Percentiles rank a stretch among this genome's conserved stretches.
These are phyloP conservation scores for Aspergillus chevalieri DNA, from an alignment of 2,329 filamentous ascomycete genomes.

Conservation along the genomic window DNA sequence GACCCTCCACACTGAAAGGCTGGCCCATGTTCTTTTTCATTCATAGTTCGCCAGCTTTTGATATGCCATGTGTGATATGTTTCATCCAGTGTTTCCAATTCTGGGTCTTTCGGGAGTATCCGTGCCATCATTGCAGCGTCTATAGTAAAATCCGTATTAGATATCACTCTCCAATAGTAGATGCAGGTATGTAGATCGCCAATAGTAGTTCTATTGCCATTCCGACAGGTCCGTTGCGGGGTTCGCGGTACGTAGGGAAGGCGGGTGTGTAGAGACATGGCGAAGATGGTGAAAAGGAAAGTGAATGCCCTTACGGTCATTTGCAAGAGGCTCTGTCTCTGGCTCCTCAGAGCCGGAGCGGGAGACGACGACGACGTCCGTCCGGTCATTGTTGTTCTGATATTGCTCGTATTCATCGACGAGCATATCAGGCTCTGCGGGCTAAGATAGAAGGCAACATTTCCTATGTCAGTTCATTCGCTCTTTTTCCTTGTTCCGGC, in stretches of 20 bases:
- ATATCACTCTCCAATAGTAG: background rate
- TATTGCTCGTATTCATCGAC: constrained; percentile 53
- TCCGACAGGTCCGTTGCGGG: constrained; percentile 8
- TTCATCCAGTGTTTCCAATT: constrained; percentile 74
- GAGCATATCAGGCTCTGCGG: constrained; percentile 56
- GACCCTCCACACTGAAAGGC: constrained; percentile 77
- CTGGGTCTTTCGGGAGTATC: constrained; percentile 68
- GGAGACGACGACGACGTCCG: constrained; percentile 57
- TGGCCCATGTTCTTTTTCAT: constrained; percentile 80
- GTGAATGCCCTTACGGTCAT: constrained; percentile 46
- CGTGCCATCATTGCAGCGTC: constrained; percentile 80
- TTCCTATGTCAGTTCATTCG: constrained; percentile 22
- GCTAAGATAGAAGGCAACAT: constrained; percentile 34
- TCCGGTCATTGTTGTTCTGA: constrained; percentile 52
- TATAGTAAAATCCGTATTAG: constrained; percentile 28
- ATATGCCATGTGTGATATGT: constrained; percentile 79
- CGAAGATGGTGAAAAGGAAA: constrained; percentile 2
- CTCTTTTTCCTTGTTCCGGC: background rate
- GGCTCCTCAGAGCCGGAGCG: constrained; percentile 54
- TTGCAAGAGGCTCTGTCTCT: constrained; percentile 51
- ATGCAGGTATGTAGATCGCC: background rate
- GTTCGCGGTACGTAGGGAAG: background rate
- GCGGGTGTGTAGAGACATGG: background rate
- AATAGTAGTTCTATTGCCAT: constrained; percentile 1
- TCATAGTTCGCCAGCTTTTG: constrained; percentile 68